Evolutionary conservation across 2,329 filamentous ascomycete species (phyloP), one percentile per base, ranked within the genome.

Genomic region (Sporothrix euskadiensis): DNA sequence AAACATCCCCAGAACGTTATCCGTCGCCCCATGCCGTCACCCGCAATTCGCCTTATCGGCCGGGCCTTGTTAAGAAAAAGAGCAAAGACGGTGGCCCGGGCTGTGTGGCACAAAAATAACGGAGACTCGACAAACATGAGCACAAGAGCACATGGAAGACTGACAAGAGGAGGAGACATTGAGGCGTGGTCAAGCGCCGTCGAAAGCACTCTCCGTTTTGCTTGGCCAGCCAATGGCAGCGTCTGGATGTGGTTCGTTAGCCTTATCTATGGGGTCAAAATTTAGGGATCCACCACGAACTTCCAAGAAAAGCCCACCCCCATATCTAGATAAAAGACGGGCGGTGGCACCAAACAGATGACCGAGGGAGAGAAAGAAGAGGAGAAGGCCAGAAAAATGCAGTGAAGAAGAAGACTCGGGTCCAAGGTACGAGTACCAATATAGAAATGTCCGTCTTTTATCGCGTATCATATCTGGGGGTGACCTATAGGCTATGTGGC

Each of bases 251-350:
- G 30, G 47, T 26, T 19, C 4, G 4, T 39, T 69, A 56, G 66
- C 66, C 66, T 69, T 69, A 69, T 69, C 66, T 69, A 35, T 69
- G 47, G 47, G 41, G 39, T 30, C 10, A 8, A 47, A n/a, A 2
- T 10, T n/a, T 2, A 22, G 30, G 16, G 59, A 9, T 54, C 66
- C 66, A 69, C 65, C 5, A 26, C 47, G 1, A 49, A 8, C 26
- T 22, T 32, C 44, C 26, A 39, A 22, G 8, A 35, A 47, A 56
- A 44, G 14, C 12, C 63, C 63, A 49, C 41, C 41, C 63, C 63
- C 63, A 52, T 52, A 49, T 68, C 22, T 3, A 22, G 57, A 63
- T 63, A 68, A 68, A 49, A 16, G 41, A 32, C 61, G 32, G 32
- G 39, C 32, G 32, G 32, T 4, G 57, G 32, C 57, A 61, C 4